Percentiles rank a stretch among this genome's conserved stretches.
Conservation (phyloP, 2,329 filamentous ascomycete species). For the Fusarium sacchari region DNA sequence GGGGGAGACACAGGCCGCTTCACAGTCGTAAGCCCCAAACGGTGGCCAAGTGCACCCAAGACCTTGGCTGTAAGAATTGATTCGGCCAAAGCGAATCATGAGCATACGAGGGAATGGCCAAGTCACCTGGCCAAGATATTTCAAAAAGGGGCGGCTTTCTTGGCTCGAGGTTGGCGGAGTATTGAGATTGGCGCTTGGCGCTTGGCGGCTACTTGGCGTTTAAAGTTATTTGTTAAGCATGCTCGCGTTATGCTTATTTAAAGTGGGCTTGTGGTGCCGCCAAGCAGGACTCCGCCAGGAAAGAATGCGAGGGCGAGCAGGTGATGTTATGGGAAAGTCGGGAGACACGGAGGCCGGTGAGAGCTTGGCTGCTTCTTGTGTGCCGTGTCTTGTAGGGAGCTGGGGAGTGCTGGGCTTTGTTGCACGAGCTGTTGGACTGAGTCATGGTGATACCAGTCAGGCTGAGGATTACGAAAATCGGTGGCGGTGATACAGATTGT, state of each 20-base stretch:
- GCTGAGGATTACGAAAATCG: neutral
- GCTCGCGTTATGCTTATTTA: conserved; percentile 22
- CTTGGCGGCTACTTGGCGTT: conserved; percentile 33
- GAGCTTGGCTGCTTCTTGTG: neutral
- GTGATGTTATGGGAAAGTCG: neutral
- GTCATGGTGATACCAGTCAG: neutral
- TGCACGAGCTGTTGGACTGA: neutral
- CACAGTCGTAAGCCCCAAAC: conserved; percentile 1
- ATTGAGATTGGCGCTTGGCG: conserved; percentile 33
- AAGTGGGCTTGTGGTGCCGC: neutral
- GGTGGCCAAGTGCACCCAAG: conserved; percentile 24
- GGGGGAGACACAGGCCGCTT: neutral
- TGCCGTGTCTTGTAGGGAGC: neutral
- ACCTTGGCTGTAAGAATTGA: conserved; percentile 17
- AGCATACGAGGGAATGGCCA: neutral
- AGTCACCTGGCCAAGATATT: conserved; percentile 2
- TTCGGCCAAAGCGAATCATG: neutral
- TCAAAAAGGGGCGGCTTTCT: conserved; percentile 5
- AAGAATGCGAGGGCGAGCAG: neutral
- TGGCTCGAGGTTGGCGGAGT: conserved; percentile 9
- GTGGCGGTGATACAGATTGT: neutral
- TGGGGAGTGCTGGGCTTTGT: neutral
- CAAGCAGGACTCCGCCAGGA: neutral
- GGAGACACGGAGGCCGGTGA: neutral
- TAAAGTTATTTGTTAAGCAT: conserved; percentile 26